These are phyloP conservation scores for Perkinsus olseni DNA, from an alignment of 169 alveolate genomes.

Conservation along the genomic window DNA sequence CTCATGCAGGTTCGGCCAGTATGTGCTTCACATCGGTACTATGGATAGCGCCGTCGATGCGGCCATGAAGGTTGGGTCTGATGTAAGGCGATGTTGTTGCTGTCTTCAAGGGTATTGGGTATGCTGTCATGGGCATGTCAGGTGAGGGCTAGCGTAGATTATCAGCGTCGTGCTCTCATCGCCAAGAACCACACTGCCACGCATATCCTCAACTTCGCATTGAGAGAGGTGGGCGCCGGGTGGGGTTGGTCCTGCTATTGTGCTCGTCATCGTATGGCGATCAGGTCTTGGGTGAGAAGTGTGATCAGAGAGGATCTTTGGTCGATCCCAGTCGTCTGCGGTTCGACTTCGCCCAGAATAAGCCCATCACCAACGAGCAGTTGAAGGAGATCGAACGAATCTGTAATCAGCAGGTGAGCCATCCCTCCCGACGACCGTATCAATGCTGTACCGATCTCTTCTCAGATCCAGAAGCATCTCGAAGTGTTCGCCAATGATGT, in stretches of 20 bases:
- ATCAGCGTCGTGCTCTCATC: conserved; percentile 62
- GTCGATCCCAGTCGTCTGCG: conserved; percentile 66
- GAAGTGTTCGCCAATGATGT: conserved; percentile 25
- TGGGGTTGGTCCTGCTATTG: background rate
- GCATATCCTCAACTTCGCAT: conserved; percentile 74
- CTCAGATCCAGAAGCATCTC: conserved; percentile 16
- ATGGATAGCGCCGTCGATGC: conserved; percentile 12
- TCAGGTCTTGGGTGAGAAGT: conserved; percentile 41
- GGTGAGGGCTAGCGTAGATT: conserved; percentile 42
- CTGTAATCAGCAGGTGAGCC: conserved; percentile 45
- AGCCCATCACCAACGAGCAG: conserved; percentile 47
- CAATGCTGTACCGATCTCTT: background rate
- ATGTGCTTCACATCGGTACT: conserved; percentile 69
- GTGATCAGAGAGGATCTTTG: conserved; percentile 71
- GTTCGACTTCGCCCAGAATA: conserved; percentile 63
- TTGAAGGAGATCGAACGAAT: conserved; percentile 46
- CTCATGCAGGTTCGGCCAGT: conserved; percentile 46
- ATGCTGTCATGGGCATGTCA: background rate
- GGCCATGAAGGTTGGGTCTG: conserved; percentile 11
- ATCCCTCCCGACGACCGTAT: conserved; percentile 3
- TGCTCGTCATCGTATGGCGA: background rate
- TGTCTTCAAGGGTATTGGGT: background rate
- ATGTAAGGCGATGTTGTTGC: background rate
- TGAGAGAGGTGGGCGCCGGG: conserved; percentile 48
- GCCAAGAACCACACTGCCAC: conserved; percentile 87